These are phyloP conservation scores for Kodamaea arcana DNA, from an alignment of 1,139 yeast genomes.

Conservation along the genomic window DNA sequence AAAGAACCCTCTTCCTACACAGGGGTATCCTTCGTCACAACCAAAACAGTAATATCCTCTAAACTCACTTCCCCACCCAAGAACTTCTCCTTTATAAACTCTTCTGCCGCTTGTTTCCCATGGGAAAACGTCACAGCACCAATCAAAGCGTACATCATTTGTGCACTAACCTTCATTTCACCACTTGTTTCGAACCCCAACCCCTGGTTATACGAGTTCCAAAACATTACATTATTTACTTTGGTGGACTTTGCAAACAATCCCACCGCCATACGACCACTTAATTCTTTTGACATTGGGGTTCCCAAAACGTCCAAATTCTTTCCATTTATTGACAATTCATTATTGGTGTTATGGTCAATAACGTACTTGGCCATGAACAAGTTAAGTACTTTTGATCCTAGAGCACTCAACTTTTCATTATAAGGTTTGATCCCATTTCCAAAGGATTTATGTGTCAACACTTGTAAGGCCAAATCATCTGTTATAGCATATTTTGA, in stretches of 20 bases:
- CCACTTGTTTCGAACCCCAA: constrained; percentile 53
- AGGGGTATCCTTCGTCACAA: constrained; percentile 15
- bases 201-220: constrained; percentile 60
- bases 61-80: constrained; percentile 16
- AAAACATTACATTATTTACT: constrained; percentile 59
- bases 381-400: constrained; percentile 67
- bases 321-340: constrained; percentile 46
- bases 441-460: constrained; percentile 92
- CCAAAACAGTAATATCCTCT: constrained; percentile 20
- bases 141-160: constrained; percentile 67
- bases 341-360: constrained; percentile 25
- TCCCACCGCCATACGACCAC: constrained; percentile 49
- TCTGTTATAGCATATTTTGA: constrained; percentile 45
- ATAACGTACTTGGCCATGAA: constrained; percentile 53
- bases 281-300: constrained; percentile 45
- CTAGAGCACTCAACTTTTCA: constrained; percentile 75
- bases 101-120: constrained; percentile 58
- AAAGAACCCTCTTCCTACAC: no score
- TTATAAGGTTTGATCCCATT: constrained; percentile 87
- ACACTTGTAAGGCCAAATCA: constrained; percentile 64
- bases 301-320: constrained; percentile 67
- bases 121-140: constrained; percentile 75
- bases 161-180: constrained; percentile 58
- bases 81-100: constrained; percentile 51
- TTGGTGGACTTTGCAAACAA: constrained; percentile 47